Base-by-base conservation (phyloP, 305 asterid species). In the Solanum hybrid region DNA sequence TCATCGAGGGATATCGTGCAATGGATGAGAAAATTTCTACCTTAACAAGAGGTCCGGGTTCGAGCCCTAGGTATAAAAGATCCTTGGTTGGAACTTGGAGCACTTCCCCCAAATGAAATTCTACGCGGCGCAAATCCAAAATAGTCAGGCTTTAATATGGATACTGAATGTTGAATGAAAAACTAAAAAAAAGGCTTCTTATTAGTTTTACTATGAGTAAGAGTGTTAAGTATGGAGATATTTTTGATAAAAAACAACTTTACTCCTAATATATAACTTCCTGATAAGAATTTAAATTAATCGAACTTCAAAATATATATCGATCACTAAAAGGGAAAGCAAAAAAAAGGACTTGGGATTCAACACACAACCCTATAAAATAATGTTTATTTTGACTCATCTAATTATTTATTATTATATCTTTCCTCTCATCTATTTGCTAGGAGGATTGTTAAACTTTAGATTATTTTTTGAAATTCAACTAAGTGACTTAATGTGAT, bases 261-360 rank as follows among this genome's bases (percentile, higher is more conserved):
- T 60, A 60, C 4, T 17, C 13, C 7, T 19, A 7, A 75, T 2
- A 4, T 2, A 10, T 7, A 3, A 15, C 4, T 31, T 75, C 1
- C 0, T 5, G 0, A 19, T 9, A 10, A 1, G 2, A 34, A 19
- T 77, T 17, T 2, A 1, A 76, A 76, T 76, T 76, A 77, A 5
- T 34, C 27, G 2, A 0, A 7, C 2, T 56, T 19, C 3, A 31
- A 7, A 75, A 31, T 3, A 5, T 1, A 9, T 19, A 17, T 2
- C 6, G 2, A 76, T 15, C 14, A 8, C 3, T 0, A 2, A 31
- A 31, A 75, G 37, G 7, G 1, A 8, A 9, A 32, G 11, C 69
- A 32, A 9, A 8, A 76, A 75, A 9, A 26, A 14, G 26, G 14
- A 26, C 51, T 40, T 80, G 9, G 12, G 2, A 81, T 42, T 81